Base-by-base conservation (phyloP, 257 asterid species). In the Prunella vulgaris region DNA sequence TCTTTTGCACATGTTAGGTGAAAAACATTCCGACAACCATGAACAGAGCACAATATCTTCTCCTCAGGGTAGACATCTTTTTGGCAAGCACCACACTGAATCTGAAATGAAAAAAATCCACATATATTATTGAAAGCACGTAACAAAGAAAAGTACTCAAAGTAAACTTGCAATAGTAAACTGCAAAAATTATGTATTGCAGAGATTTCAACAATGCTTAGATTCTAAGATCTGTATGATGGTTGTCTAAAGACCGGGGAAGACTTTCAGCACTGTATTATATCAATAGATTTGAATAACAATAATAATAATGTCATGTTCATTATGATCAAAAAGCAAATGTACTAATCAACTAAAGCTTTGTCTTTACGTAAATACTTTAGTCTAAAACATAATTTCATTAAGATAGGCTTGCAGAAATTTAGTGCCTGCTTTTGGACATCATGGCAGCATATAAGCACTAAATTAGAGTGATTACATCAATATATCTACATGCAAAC, bases 1-100 rank as follows among this genome's bases (percentile, higher is more conserved):
- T 84, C 80, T 71, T 67, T 78, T 12, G 88, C 96, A 81, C 98
- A 93, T 58, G 69, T 15, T 27, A 66, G 73, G 87, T 93, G 98
- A 80, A 82, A 90, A 66, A 79, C 81, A 33, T 80, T 69, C 53
- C 18, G 78, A 76, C 98, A 93, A 59, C 88, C 85, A 14, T 84
- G 87, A 77, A 88, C 82, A 54, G 89, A 64, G 81, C 98, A 93
- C 24, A 12, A 32, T 61, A 84, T 66, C 79, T 78, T 80, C 80
- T 88, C 89, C 51, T 79, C 75, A 0, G 79, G 91, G 64, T 77
- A 74, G 64, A 90, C 79, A 54, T 30, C 79, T 58, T 66, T 80
- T 72, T 62, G 87, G 81, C 98, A 93, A 69, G 83, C 82, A 72
- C 82, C 76, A 64, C 98, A 93, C 54, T 80, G 86, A 64, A 71